phyloP scores from a whole-genome alignment of 1,284 basidiomycete genomes.

The Leccinum angustisporum region DNA sequence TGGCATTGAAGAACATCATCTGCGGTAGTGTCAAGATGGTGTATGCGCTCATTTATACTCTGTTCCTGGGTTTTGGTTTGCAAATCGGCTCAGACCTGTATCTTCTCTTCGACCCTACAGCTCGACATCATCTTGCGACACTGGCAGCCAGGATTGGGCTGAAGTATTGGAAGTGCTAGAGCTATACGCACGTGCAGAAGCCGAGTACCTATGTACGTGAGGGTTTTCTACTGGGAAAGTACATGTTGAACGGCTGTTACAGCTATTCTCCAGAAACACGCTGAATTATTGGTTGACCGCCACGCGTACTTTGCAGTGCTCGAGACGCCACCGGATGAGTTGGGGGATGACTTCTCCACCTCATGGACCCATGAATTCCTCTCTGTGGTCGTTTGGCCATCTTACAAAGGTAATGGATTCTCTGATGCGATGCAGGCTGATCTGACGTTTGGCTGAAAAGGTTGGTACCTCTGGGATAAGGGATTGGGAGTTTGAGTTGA shows the following conservation, averaged over 20 bases:
- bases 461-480: slow-evolving; percentile 72
- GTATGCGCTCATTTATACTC: slow-evolving; percentile 84
- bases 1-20: slow-evolving; percentile 87
- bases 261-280: slow-evolving; percentile 73
- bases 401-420: slow-evolving; percentile 50
- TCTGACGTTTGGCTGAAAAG: slow-evolving; percentile 43
- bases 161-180: slow-evolving; percentile 58
- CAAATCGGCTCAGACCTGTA: slow-evolving; percentile 87
- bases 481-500: slow-evolving; percentile 72
- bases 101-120: slow-evolving; percentile 68
- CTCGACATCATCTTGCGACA: slow-evolving; percentile 52
- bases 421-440: slow-evolving; percentile 4
- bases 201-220: slow-evolving; percentile 78
- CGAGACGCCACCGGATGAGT: slow-evolving; percentile 45
- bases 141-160: slow-evolving; percentile 48
- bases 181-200: slow-evolving; percentile 67
- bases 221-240: slow-evolving; percentile 12
- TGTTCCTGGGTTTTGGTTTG: slow-evolving; percentile 88
- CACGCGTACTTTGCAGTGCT: slow-evolving; percentile 49
- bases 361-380: slow-evolving; percentile 62
- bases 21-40: slow-evolving; percentile 90
- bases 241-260: slow-evolving; percentile 18
- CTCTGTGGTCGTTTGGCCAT: slow-evolving; percentile 55
- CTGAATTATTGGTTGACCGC: slow-evolving; percentile 63
- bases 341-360: slow-evolving; percentile 53